phyloP scores from a whole-genome alignment of 2,329 filamentous ascomycete genomes.

The Bretziella fagacearum region DNA sequence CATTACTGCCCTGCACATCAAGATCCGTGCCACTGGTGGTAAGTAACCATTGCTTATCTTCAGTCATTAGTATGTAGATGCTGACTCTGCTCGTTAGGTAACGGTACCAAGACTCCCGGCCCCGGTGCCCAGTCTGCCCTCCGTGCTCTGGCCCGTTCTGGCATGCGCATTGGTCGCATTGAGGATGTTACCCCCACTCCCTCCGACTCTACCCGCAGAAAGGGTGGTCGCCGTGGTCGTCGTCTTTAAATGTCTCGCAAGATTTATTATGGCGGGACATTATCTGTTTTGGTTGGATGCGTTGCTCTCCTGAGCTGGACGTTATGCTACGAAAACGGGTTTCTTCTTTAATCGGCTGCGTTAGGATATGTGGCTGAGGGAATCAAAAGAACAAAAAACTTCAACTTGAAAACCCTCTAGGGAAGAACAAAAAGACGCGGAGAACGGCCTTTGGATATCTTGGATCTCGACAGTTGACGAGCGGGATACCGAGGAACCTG shows the following conservation, averaged over 20 bases:
- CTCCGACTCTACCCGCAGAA: slow-evolving; percentile 97
- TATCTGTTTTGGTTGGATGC: slow-evolving; percentile 15
- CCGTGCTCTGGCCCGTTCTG: slow-evolving; percentile 93
- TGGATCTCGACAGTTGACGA: not conserved
- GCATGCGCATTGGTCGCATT: slow-evolving; percentile 99
- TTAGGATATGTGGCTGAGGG: slow-evolving; percentile 15
- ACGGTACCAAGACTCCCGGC: slow-evolving; percentile 99
- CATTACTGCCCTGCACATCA: slow-evolving; percentile 95
- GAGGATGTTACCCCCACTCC: slow-evolving; percentile 99
- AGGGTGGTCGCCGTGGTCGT: slow-evolving; percentile 99
- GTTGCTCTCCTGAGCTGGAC: slow-evolving; percentile 12
- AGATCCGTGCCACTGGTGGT: slow-evolving; percentile 99
- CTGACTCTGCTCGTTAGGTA: slow-evolving; percentile 38
- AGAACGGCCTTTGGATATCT: slow-evolving; percentile 12
- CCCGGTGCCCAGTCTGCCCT: slow-evolving; percentile 98
- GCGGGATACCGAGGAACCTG: too few species aligned
- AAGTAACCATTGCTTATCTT: slow-evolving; percentile 22
- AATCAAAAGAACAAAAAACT: slow-evolving; percentile 16
- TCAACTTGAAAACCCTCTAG: slow-evolving; percentile 13
- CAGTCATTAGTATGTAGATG: slow-evolving; percentile 1
- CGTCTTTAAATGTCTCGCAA: slow-evolving; percentile 57
- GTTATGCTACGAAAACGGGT: slow-evolving; percentile 15
- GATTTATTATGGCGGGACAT: slow-evolving; percentile 7
- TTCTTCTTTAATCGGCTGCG: slow-evolving; percentile 16
- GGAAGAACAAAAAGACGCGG: slow-evolving; percentile 16